Evolutionary conservation across 2,329 filamentous ascomycete genomes (phyloP), one percentile per base, ranked within the genome.

Genomic region (Lasiodiplodia citricola): DNA sequence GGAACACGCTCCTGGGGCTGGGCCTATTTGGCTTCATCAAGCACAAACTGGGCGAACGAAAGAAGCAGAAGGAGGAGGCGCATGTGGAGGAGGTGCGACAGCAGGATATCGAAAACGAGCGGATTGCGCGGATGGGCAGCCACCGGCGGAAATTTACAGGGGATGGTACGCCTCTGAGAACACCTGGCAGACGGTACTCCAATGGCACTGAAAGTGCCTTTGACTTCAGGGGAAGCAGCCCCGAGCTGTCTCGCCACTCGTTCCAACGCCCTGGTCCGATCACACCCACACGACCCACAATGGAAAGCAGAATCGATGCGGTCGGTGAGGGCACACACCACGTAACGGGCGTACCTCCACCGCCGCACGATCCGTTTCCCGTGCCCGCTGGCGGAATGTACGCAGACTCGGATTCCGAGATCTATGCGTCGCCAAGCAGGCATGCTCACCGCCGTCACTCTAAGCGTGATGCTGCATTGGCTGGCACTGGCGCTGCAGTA

Each of bases 131-230:
- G 73, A 80, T 80, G 66, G 84, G 86, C 69, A 87, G 87, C 44
- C 85, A 75, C 31, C 75, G 86, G n/a, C 87, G 89, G 25, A 85
- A 85, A 73, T 93, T 88, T 70, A 93, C 91, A 2, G 91, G 88
- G 35, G 92, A 94, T 75, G 90, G 90, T 21, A 75, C 77, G 3
- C 71, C 70, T 10, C 71, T 74, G 56, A 64, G 44, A 64, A 75
- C 75, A 62, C 68, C 67, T 58, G 71, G 73, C 37, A 72, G 76
- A 51, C 75, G 75, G 13, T 72, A 73, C 37, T 80, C 79, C 10
- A 80, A 83, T 14, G 78, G 83, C 21, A 64, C 60, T n/a, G 76
- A 82, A 25, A 80, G 82, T n/a, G 79, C 83, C 52, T 80, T 75
- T 52, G 80, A 80, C 6, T 74, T 83, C 38, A 76, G 76, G 4